phyloP scores from a whole-genome alignment of 495 filamentous ascomycete genomes.

The Ramalina peruviana region DNA sequence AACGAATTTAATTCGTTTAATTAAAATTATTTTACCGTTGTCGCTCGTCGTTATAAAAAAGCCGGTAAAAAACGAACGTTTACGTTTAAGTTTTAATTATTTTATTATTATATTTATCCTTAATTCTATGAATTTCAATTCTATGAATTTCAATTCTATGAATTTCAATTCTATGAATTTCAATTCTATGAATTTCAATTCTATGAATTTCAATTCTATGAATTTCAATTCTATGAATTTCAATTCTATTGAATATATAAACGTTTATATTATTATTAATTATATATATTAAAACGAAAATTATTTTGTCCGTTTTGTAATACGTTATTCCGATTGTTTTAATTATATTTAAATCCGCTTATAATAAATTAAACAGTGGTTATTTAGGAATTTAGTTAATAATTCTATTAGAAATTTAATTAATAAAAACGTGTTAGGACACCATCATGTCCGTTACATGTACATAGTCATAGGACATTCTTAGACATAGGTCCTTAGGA shows the following conservation, averaged over 20 bases:
- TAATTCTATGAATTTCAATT: not conserved
- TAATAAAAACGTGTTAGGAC: too few relatives aligned
- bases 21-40: not conserved
- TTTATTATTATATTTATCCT: not conserved
- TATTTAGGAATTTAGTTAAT: not conserved
- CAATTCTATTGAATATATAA: not conserved
- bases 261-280: not conserved
- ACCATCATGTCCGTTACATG: too few relatives aligned
- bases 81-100: not conserved
- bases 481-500: too few relatives aligned
- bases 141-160: too few relatives aligned
- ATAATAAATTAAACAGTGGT: not conserved
- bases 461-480: too few relatives aligned
- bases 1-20: not conserved
- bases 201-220: too few relatives aligned
- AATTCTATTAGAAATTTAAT: not conserved
- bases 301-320: not conserved
- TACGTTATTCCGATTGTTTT: too few relatives aligned
- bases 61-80: not conserved
- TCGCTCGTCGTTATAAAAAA: too few relatives aligned
- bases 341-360: too few relatives aligned
- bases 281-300: not conserved
- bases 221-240: too few relatives aligned
- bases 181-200: too few relatives aligned
- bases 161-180: too few relatives aligned